A percentile compares a stretch with the other conserved stretches of the same genome.
These are phyloP conservation scores for Pyrenophora graminea DNA, from an alignment of 2,329 filamentous ascomycete species.

Conservation along the genomic window DNA sequence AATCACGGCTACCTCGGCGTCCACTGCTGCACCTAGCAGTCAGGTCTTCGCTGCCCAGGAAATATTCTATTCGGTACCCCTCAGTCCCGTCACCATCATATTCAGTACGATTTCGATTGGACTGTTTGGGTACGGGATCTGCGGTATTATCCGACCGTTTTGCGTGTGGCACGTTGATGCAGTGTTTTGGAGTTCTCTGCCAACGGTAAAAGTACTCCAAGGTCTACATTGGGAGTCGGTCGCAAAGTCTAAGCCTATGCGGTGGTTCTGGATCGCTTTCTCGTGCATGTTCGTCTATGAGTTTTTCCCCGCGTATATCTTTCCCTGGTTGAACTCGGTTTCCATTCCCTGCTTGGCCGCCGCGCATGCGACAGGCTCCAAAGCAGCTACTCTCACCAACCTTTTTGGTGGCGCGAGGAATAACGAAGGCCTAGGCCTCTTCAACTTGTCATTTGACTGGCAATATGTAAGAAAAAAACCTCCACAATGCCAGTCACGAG, in stretches of 20 bases:
- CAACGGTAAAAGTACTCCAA: slow-evolving; percentile 21
- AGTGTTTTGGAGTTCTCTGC: slow-evolving; percentile 24
- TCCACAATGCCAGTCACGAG: background rate
- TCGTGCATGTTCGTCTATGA: slow-evolving; percentile 21
- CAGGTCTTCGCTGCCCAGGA: slow-evolving; percentile 21
- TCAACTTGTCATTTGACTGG: slow-evolving; percentile 20
- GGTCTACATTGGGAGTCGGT: slow-evolving; percentile 22
- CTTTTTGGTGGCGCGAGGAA: slow-evolving; percentile 20
- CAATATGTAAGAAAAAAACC: slow-evolving; percentile 18
- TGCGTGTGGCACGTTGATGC: slow-evolving; percentile 23
- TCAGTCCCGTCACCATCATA: slow-evolving; percentile 19
- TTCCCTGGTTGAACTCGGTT: slow-evolving; percentile 22
- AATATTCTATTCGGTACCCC: slow-evolving; percentile 16
- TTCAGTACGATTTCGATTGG: slow-evolving; percentile 23
- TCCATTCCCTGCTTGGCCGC: slow-evolving; percentile 22
- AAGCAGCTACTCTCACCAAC: slow-evolving; percentile 17
- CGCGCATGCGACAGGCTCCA: slow-evolving; percentile 19
- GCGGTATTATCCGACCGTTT: slow-evolving; percentile 20
- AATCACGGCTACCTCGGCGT: slow-evolving; percentile 22
- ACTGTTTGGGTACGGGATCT: slow-evolving; percentile 20
- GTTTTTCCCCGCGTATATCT: slow-evolving; percentile 24
- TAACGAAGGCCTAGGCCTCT: slow-evolving; percentile 20
- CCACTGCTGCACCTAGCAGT: slow-evolving; percentile 18
- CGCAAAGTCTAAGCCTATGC: slow-evolving; percentile 18
- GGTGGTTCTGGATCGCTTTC: slow-evolving; percentile 25